Percentiles rank a stretch among this genome's conserved stretches.
Conservation (phyloP, 495 filamentous ascomycete species). For the Talaromyces stipitatus region DNA sequence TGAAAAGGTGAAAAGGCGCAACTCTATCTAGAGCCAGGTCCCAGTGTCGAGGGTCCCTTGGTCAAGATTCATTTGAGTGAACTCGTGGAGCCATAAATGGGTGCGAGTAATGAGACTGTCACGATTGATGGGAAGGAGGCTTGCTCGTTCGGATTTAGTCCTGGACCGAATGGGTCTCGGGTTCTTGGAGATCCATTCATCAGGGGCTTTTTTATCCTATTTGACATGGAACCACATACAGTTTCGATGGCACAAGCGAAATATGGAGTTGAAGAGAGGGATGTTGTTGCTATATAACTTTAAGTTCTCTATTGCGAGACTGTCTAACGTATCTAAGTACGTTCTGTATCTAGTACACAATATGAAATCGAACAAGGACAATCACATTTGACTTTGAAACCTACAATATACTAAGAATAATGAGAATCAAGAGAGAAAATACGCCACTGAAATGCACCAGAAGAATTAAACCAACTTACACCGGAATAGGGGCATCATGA, state of each 20-base stretch:
- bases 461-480: too few species aligned
- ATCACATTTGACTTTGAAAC: too few species aligned
- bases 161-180: not conserved
- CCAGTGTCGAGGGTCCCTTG: not conserved
- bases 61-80: not conserved
- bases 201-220: not conserved
- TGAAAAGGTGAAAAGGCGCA: too few species aligned
- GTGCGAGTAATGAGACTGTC: not conserved
- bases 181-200: not conserved
- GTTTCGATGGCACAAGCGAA: not conserved
- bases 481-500: too few species aligned
- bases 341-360: too few species aligned
- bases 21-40: not conserved
- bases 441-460: too few species aligned
- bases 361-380: too few species aligned
- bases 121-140: not conserved
- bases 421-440: too few species aligned
- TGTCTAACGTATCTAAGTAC: too few species aligned
- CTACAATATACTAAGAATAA: too few species aligned
- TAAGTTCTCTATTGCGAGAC: too few species aligned
- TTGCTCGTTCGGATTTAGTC: not conserved
- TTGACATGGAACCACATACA: not conserved
- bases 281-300: not conserved
- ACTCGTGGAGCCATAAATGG: not conserved
- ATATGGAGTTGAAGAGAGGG: not conserved